Conservation (phyloP, 768 basidiomycete genomes). For the Lactarius psammicola region DNA sequence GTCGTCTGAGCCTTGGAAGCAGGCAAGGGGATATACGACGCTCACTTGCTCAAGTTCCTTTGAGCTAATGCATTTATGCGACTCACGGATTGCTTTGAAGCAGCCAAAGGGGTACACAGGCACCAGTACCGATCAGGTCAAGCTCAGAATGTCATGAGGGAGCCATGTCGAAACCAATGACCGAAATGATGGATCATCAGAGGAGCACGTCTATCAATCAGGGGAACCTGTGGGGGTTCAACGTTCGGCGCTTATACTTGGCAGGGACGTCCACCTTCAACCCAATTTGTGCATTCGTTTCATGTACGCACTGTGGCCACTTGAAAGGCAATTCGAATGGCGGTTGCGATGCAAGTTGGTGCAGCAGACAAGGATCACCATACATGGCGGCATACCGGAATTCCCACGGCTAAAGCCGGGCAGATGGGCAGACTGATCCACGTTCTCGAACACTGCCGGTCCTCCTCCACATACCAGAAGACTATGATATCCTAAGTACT, state of each 20-base stretch:
- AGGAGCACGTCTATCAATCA: not conserved
- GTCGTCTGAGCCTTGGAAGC: not conserved
- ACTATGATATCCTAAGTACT: not conserved
- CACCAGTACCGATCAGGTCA: not conserved
- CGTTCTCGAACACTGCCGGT: no score
- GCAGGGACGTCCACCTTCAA: not conserved
- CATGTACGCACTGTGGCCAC: not conserved
- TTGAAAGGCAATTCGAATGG: constrained; percentile 6
- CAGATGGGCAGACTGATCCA: no score
- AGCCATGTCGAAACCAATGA: not conserved
- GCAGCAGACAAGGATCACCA: constrained; percentile 1
- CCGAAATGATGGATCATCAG: not conserved
- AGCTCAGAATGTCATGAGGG: not conserved
- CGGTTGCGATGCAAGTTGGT: not conserved
- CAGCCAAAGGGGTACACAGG: not conserved
- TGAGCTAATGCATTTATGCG: not conserved
- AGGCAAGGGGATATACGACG: not conserved
- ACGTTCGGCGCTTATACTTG: not conserved
- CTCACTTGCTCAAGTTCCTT: not conserved
- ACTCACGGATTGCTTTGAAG: no score
- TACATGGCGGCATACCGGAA: not conserved
- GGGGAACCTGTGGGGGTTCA: not conserved
- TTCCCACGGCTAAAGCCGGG: not conserved
- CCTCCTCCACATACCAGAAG: not conserved
- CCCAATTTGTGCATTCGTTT: constrained; percentile 8